Evolutionary conservation across 2,329 filamentous ascomycete genomes (phyloP), one percentile per base, ranked within the genome.

Genomic region (Thermoascus crustaceus): DNA sequence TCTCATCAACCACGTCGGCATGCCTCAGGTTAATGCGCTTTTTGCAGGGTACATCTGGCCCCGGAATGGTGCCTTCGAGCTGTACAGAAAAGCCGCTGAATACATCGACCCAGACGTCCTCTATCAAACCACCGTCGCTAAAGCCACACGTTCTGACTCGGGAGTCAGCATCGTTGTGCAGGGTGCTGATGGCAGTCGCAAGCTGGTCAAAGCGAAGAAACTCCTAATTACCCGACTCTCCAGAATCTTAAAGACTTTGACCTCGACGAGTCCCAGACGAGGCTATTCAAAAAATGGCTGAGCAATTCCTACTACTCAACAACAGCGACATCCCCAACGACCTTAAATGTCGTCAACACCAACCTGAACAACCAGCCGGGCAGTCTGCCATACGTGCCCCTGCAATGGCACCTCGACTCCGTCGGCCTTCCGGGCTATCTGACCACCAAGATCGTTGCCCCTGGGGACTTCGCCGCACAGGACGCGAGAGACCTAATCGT

Each of bases 61-160:
- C 11, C 30, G 18, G 2, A 29, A 23, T 32, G 66, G 66, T 42
- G 61, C 62, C 39, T 61, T 67, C 30, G 48, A 39, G 6, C 46
- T 69, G 4, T 70, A 67, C 42, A 61, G 66, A 34, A 53, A 52
- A 8, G 55, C 67, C 23, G 55, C 54, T 2, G 26, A 44, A 1
- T 48, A 58, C 17, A 50, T 69, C 0, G 59, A 56, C n/a, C 39
- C 52, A 2, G 61, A 66, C 21, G 58, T 68, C 1, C 44, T 67
- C 2, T 61, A 60, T 42, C 56, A 53, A 5, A 61, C 55, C 38
- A 59, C 51, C 2, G 63, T 67, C 1, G 49, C 49, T 10, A 32
- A 46, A 2, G 37, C 39, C n/a, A n/a, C n/a, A n/a, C n/a, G n/a
- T n/a, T n/a, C n/a, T n/a, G n/a, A n/a, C n/a, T n/a, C n/a, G n/a